Base-by-base conservation (phyloP, 805 yeast species). In the Candida hispaniensis region DNA sequence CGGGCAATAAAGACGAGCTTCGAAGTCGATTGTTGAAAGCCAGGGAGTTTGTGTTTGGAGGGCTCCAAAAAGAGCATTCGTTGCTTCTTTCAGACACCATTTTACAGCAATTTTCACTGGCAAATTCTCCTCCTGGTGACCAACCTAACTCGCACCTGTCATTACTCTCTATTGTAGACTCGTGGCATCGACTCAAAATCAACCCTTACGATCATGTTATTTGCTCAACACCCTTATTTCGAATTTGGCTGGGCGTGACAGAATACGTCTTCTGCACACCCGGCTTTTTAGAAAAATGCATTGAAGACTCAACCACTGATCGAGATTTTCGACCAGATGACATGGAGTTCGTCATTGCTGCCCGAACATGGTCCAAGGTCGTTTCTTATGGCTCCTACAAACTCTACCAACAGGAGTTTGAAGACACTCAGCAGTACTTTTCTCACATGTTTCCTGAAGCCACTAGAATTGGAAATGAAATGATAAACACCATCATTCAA, bases 191-290 rank as follows among this genome's bases (percentile, higher is more conserved):
- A 44, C 59, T 82, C 26, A 79, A 78, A 1, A 83, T 91, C 25
- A 77, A 79, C 20, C 98, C 98, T 4, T 88, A 91, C 51, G 95
- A 88, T 54, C 98, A 91, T 57, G 86, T 88, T 59, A 86, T 88
- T 41, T 88, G 97, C 52, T 81, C 95, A 1, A 91, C 98, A 0
- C 98, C 98, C 8, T 45, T 79, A 18, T 91, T 88, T 53, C 69
- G 97, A 52, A 83, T 91, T 24, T 83, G 91, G 58, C 64, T 91
- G 24, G 97, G 97, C 27, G 96, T 91, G 14, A 73, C 94, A 0
- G 96, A 91, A 53, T 88, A 83, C 54, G 60, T 91, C 18, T 91
- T 88, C 54, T 74, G 93, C 49, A 72, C 85, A 0, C 88, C 91
- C 0, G 79, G 77, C 1, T 56, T 88, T 21, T 59, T 91, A n/a